Percentiles rank a stretch among this genome's conserved stretches.
phyloP scores from a whole-genome alignment of 2,329 filamentous ascomycete genomes.

The Dryadomyces quercivorus region DNA sequence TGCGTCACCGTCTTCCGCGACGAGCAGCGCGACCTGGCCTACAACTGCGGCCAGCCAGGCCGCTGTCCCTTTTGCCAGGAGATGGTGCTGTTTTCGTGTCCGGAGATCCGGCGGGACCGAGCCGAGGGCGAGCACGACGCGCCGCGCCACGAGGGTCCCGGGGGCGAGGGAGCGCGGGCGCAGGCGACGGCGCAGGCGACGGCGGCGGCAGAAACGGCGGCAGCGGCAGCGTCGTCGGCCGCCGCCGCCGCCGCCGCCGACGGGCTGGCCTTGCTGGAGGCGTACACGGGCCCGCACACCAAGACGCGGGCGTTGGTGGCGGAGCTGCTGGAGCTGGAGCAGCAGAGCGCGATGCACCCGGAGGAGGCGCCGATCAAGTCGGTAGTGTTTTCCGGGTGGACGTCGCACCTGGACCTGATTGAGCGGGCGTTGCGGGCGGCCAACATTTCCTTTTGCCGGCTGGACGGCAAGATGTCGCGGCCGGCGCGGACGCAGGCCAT shows the following conservation, averaged over 20 bases:
- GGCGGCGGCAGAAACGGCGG: slow-evolving; percentile 3
- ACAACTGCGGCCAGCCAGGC: slow-evolving; percentile 31
- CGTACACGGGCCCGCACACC: slow-evolving; percentile 77
- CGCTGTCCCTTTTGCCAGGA: slow-evolving; percentile 58
- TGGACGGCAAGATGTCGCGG: slow-evolving; percentile 83
- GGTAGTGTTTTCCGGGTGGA: slow-evolving; percentile 95
- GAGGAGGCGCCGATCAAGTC: slow-evolving; percentile 73
- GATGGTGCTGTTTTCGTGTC: slow-evolving; percentile 50
- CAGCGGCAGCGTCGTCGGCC: neutral
- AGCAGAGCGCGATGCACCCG: slow-evolving; percentile 47
- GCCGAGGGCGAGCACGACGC: slow-evolving; percentile 45
- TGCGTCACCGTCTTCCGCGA: slow-evolving; percentile 54
- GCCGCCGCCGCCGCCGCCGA: neutral
- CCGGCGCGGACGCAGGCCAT: slow-evolving; percentile 62
- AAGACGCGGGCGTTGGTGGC: slow-evolving; percentile 76
- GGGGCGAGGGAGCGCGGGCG: slow-evolving; percentile 12
- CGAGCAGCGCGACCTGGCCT: slow-evolving; percentile 28
- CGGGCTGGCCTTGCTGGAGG: slow-evolving; percentile 26
- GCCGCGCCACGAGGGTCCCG: slow-evolving; percentile 28
- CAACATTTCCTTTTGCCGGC: slow-evolving; percentile 59
- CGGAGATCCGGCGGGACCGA: slow-evolving; percentile 54
- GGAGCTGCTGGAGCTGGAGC: slow-evolving; percentile 55
- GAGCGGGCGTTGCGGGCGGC: slow-evolving; percentile 62
- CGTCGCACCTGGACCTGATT: slow-evolving; percentile 84
- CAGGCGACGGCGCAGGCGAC: slow-evolving; percentile 10